Evolutionary conservation across 1,284 basidiomycete genomes (phyloP), one percentile per base, ranked within the genome.

Genomic region (Microbotryum violaceum): DNA sequence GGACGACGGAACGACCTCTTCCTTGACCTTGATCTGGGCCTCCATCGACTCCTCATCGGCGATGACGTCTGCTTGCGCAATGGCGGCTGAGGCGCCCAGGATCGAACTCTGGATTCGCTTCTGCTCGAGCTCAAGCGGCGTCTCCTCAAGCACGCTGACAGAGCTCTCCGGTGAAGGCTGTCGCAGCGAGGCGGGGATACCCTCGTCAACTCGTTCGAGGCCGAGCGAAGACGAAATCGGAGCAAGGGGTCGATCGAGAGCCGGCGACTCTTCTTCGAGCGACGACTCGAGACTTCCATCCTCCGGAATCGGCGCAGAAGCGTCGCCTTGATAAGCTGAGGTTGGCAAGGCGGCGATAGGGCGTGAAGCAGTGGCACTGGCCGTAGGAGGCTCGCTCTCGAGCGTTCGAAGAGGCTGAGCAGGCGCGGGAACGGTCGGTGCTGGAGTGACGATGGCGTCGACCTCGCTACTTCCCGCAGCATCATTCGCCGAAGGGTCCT

Each of bases 131-230:
- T 23, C 33, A 23, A 37, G 33, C 37, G 54, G 54, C 45, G 54
- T 56, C 27, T 56, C 54, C 44, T 56, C 54, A 18, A 44, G 54
- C 18, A 56, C 45, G 45, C 54, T 56, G 23, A 31, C 25, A 5
- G 25, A n/a, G 23, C n/a, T n/a, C 27, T 23, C 51, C 7, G 25
- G 51, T 3, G n/a, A n/a, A n/a, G 31, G 51, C 31, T 25, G 25
- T n/a, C 31, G 51, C 27, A 53, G 10, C n/a, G 51, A 53, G 20
- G 51, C 27, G 16, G 51, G 33, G 33, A 33, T 25, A 16, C 20
- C 27, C 6, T n/a, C 51, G 23, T 3, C 6, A 18, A 14, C 27
- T n/a, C 31, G 25, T n/a, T n/a, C 25, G 25, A 10, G 25, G 12
- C 27, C 27, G 12, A n/a, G 25, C n/a, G 31, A 25, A 53, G 51